phyloP scores from a whole-genome alignment of 495 filamentous ascomycete species.

The Aspergillus steynii region DNA sequence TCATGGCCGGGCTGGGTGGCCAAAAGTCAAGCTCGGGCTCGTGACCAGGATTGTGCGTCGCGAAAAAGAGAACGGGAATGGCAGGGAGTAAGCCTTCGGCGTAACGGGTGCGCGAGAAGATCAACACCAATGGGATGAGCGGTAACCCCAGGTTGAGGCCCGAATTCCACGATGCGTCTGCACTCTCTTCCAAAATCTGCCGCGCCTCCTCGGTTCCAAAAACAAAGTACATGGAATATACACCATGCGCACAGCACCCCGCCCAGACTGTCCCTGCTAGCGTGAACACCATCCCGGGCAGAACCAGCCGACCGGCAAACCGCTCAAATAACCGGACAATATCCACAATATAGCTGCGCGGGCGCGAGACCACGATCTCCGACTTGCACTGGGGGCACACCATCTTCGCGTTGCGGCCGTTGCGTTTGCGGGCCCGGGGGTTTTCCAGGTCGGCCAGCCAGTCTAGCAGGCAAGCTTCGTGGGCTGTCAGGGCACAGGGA shows the following conservation, averaged over 20 bases:
- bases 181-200: constrained; percentile 44
- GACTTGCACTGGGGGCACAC: constrained; percentile 86
- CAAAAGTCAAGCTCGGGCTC: constrained; percentile 55
- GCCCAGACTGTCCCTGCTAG: constrained; percentile 54
- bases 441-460: constrained; percentile 86
- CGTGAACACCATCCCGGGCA: constrained; percentile 58
- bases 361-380: constrained; percentile 72
- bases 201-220: constrained; percentile 62
- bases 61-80: constrained; percentile 63
- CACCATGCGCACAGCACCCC: constrained; percentile 58
- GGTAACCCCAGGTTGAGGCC: constrained; percentile 56
- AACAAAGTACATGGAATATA: constrained; percentile 59
- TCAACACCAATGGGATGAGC: constrained; percentile 60
- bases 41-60: constrained; percentile 44
- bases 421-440: constrained; percentile 52
- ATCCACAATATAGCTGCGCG: constrained; percentile 65
- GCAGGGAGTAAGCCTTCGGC: constrained; percentile 61
- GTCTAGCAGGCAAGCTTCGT: constrained; percentile 85
- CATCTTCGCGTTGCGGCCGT: constrained; percentile 55
- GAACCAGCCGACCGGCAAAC: constrained; percentile 55
- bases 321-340: constrained; percentile 54
- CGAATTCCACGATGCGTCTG: constrained; percentile 41
- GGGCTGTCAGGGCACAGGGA: constrained; percentile 83
- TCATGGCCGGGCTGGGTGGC: constrained; percentile 75
- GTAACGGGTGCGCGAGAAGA: constrained; percentile 59